These are phyloP conservation scores for Keithomyces neogunnii DNA, from an alignment of 2,329 filamentous ascomycete genomes.

Conservation along the genomic window DNA sequence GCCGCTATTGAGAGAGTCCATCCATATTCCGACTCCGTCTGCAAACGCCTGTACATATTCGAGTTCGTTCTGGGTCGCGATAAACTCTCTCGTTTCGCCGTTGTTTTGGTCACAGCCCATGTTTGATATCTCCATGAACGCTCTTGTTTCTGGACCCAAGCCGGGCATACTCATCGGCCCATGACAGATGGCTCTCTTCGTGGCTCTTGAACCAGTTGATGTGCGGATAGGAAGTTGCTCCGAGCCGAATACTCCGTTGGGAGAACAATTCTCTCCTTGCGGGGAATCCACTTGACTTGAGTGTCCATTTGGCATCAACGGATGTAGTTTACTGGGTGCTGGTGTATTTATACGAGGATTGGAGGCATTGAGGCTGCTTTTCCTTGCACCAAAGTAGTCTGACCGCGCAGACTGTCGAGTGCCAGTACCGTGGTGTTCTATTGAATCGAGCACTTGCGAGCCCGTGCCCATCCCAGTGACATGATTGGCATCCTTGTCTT, in stretches of 20 bases:
- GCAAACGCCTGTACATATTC: slow-evolving; percentile 90
- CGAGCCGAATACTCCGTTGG: neutral
- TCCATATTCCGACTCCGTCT: slow-evolving; percentile 84
- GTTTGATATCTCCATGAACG: neutral
- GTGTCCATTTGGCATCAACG: neutral
- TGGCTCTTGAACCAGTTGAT: neutral
- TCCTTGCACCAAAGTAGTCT: neutral
- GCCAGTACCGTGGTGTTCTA: neutral
- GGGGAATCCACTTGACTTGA: neutral
- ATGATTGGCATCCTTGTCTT: too few species aligned
- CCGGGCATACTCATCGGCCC: neutral
- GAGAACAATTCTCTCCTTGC: neutral
- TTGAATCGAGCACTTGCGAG: neutral
- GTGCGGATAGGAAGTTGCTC: neutral
- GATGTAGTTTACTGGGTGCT: neutral
- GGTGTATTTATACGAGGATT: neutral
- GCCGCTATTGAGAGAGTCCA: slow-evolving; percentile 80
- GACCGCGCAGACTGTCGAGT: neutral
- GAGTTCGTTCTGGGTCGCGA: slow-evolving; percentile 69
- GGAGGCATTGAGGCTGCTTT: neutral
- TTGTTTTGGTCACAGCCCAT: slow-evolving; percentile 12
- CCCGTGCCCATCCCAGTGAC: too few species aligned
- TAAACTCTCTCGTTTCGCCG: slow-evolving; percentile 40
- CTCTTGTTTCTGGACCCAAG: neutral
- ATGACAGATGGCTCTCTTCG: neutral